phyloP scores from a whole-genome alignment of 2,329 filamentous ascomycete species.

The Xylariales sp. region DNA sequence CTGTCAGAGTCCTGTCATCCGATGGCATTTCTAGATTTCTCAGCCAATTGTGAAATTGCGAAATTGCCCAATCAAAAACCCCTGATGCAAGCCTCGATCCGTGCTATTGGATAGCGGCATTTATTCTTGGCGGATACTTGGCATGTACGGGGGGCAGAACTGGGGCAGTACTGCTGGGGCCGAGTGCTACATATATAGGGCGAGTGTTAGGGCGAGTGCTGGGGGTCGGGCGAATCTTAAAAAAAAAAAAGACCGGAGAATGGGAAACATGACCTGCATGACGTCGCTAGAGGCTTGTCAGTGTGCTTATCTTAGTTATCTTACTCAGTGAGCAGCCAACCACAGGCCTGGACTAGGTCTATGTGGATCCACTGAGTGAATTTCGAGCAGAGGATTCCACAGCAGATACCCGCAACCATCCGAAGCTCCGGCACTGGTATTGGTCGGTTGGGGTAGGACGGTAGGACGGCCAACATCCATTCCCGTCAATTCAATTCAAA shows the following conservation, averaged over 20 bases:
- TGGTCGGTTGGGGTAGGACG: neutral
- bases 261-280: slow-evolving; percentile 9
- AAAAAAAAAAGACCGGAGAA: slow-evolving; percentile 11
- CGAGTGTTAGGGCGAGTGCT: too few species aligned
- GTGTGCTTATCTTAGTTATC: slow-evolving; percentile 2
- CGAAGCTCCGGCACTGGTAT: slow-evolving; percentile 26
- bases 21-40: too few species aligned
- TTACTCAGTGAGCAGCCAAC: neutral
- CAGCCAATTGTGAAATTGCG: too few species aligned
- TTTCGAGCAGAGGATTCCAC: slow-evolving; percentile 22
- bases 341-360: neutral
- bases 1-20: too few species aligned
- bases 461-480: slow-evolving; percentile 6
- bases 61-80: neutral
- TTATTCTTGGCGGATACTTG: slow-evolving; percentile 22
- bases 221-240: too few species aligned
- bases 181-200: too few species aligned
- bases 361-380: slow-evolving; percentile 34
- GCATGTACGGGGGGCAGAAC: slow-evolving; percentile 17
- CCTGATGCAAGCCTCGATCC: neutral
- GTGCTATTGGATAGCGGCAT: slow-evolving; percentile 18
- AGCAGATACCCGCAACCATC: slow-evolving; percentile 11
- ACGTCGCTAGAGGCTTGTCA: slow-evolving; percentile 22
- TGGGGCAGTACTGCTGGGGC: too few species aligned
- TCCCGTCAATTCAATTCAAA: too few species aligned